These are phyloP conservation scores for Ascomycota sp. DNA, from an alignment of 2,329 filamentous ascomycete genomes.

Conservation along the genomic window DNA sequence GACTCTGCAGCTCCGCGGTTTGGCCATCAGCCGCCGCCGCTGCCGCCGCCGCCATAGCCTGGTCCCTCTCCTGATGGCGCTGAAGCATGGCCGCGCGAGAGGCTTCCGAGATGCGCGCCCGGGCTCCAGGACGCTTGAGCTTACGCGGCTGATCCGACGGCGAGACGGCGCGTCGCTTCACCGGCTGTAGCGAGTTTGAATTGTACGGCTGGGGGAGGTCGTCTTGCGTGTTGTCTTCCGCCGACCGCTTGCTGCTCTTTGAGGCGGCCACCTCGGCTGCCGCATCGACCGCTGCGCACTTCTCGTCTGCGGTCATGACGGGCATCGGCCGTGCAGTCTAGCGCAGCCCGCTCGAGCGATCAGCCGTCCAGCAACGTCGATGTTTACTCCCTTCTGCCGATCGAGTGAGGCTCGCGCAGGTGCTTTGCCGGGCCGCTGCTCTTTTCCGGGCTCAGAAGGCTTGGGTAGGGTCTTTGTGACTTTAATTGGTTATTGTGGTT, in stretches of 20 bases:
- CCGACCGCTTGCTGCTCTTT: conserved; percentile 12
- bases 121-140: conserved; percentile 46
- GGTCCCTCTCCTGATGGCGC: conserved; percentile 36
- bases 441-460: no score
- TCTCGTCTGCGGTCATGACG: no score
- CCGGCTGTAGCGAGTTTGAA: conserved; percentile 34
- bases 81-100: conserved; percentile 49
- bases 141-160: conserved; percentile 38
- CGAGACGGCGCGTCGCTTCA: conserved; percentile 36
- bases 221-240: conserved; percentile 16
- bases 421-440: no score
- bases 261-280: background rate
- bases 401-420: no score
- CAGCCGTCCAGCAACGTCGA: no score
- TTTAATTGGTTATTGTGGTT: no score
- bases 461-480: no score
- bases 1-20: conserved; percentile 17
- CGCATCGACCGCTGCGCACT: background rate
- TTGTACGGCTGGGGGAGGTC: conserved; percentile 39
- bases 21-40: conserved; percentile 16
- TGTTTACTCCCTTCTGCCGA: no score
- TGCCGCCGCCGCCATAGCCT: conserved; percentile 15
- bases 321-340: no score
- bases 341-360: no score
- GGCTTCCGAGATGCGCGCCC: conserved; percentile 43